Percentiles rank a stretch among this genome's conserved stretches.
These are phyloP conservation scores for Lactarius evosmus DNA, from an alignment of 768 basidiomycete species.

Conservation along the genomic window DNA sequence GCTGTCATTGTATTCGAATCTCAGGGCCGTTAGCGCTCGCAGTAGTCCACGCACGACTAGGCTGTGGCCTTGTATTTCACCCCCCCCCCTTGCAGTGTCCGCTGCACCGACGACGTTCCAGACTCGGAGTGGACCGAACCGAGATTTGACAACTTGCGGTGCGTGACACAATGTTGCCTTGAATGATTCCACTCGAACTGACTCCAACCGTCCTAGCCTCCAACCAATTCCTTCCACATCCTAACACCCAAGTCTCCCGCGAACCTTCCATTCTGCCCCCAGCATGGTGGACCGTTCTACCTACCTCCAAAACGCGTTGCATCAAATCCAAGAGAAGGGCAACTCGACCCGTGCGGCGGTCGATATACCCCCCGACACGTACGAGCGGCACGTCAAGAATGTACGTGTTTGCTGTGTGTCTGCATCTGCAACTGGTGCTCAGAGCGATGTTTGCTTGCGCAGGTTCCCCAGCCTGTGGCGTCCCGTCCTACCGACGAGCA, in stretches of 20 bases:
- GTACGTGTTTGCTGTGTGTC: slow-evolving; percentile 32
- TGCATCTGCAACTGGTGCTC: neutral
- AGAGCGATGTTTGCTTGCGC: slow-evolving; percentile 15
- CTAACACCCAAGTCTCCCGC: neutral
- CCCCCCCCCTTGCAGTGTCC: neutral
- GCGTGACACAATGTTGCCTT: neutral
- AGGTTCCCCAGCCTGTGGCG: slow-evolving; percentile 71
- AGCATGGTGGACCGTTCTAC: slow-evolving; percentile 22
- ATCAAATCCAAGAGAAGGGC: slow-evolving; percentile 36
- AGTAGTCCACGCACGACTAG: neutral
- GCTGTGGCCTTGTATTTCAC: neutral
- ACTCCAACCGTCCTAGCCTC: neutral
- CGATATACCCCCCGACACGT: slow-evolving; percentile 29
- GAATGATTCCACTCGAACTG: neutral
- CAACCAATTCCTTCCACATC: neutral
- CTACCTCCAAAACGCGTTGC: slow-evolving; percentile 29
- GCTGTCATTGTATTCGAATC: neutral
- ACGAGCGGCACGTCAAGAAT: slow-evolving; percentile 35
- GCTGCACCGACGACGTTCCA: neutral
- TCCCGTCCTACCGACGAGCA: slow-evolving; percentile 68
- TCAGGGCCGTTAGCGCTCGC: neutral
- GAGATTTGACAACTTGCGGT: slow-evolving; percentile 4
- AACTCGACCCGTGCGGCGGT: slow-evolving; percentile 32
- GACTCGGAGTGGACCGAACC: neutral
- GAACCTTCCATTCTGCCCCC: neutral